phyloP scores from a whole-genome alignment of 108 stramenopile species.

The Cyclotella kingstonii region DNA sequence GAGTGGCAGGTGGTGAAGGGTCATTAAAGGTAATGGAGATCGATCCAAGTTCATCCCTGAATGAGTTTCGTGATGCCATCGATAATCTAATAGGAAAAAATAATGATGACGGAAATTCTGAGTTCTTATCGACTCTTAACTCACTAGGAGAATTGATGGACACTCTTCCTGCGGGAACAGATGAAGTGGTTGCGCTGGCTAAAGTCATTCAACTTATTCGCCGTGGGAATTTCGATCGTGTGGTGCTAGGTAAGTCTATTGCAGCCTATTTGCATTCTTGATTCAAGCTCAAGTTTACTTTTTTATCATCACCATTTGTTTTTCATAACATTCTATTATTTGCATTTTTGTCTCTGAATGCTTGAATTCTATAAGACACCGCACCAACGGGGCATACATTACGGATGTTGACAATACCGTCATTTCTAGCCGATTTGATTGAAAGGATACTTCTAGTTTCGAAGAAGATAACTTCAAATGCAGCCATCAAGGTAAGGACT shows the following conservation, averaged over 20 bases:
- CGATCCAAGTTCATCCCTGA: conserved; percentile 70
- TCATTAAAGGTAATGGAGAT: conserved; percentile 83
- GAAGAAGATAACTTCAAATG: conserved; percentile 71
- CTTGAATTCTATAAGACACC: no score
- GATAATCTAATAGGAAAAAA: conserved; percentile 65
- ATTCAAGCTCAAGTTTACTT: no score
- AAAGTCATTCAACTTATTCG: conserved; percentile 87
- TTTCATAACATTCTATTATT: no score
- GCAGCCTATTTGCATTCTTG: no score
- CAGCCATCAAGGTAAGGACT: conserved; percentile 65
- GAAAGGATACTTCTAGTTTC: conserved; percentile 69
- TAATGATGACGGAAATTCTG: conserved; percentile 22
- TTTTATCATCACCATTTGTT: no score
- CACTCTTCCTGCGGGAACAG: conserved; percentile 90
- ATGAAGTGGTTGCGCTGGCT: conserved; percentile 90
- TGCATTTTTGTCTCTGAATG: no score
- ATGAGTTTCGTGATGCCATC: conserved; percentile 73
- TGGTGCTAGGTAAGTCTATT: no score
- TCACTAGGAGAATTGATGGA: conserved; percentile 80
- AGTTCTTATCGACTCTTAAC: conserved; percentile 58
- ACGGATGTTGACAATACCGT: conserved; percentile 85
- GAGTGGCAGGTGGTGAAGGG: conserved; percentile 42
- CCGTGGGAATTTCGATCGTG: conserved; percentile 84
- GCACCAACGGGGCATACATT: conserved; percentile 97
- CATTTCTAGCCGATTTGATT: conserved; percentile 79